Conservation (phyloP, 352 stramenopile species). For the Globisporangium recalcitrans region DNA sequence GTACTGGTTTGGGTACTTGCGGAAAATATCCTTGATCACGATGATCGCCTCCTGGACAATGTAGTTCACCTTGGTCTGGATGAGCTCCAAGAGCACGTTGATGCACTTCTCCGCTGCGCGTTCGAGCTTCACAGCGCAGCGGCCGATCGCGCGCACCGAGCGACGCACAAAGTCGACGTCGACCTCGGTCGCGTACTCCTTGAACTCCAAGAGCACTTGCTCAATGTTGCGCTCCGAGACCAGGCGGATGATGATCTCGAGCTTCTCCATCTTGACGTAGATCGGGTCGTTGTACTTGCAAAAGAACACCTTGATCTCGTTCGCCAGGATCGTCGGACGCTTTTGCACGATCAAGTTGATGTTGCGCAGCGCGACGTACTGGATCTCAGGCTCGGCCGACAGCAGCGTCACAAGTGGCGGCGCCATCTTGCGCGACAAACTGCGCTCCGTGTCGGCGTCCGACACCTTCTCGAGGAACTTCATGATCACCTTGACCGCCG, state of each 20-base stretch:
- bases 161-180: conserved; percentile 99
- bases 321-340: conserved; percentile 92
- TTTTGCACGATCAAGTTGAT: conserved; percentile 99
- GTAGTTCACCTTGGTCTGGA: conserved; percentile 99
- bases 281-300: conserved; percentile 99
- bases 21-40: conserved; percentile 99
- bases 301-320: conserved; percentile 96
- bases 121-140: conserved; percentile 97
- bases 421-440: conserved; percentile 93
- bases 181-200: conserved; percentile 99
- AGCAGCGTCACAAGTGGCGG: conserved; percentile 98
- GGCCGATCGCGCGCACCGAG: conserved; percentile 95
- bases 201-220: conserved; percentile 97
- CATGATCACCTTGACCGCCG: conserved; percentile 96
- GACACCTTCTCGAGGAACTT: conserved; percentile 96
- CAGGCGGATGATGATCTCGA: conserved; percentile 99
- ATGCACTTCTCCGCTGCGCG: conserved; percentile 97
- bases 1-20: conserved; percentile 99
- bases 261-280: conserved; percentile 98
- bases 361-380: conserved; percentile 99
- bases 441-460: conserved; percentile 89
- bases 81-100: conserved; percentile 97
- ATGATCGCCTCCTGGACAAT: conserved; percentile 99
- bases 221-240: conserved; percentile 98
- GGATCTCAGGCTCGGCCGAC: conserved; percentile 97